Base-by-base conservation (phyloP, 108 stramenopile genomes). In the Thalassiosira profunda region DNA sequence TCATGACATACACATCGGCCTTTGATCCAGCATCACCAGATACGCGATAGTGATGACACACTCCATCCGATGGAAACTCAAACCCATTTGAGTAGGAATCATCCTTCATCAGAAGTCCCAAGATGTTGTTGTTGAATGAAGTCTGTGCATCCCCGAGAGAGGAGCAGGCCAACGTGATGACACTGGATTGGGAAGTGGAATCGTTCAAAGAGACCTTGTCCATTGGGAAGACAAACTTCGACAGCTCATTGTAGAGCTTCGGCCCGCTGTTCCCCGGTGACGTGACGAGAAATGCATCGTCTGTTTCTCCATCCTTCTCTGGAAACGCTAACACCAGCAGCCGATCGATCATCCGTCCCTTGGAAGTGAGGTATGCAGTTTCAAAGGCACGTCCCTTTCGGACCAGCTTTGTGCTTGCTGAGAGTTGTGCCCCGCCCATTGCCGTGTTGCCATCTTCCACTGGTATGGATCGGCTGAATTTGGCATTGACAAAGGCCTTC, bases 151-250 rank as follows among this genome's bases (percentile, higher is more conserved):
- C 66, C 5, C 72, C 38, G 40, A 75, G 18, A 30, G 74, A 68
- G 9, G 83, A 80, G 45, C 84, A 87, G 6, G 85, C 86, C 51
- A 92, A 44, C 20, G 84, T 68, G 56, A 87, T 64, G 18, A 81
- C 58, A 49, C 60, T 79, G 10, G 69, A 31, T 34, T 77, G 25
- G n/a, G n/a, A n/a, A n/a, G n/a, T n/a, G 7, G 25, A 24, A 63
- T 84, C 76, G 15, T 60, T 63, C 17, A 94, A 20, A 28, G 40
- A 55, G 2, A 94, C 82, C 53, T 66, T 68, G 78, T 94, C 90
- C 84, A 94, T 67, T 14, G 93, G 90, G 73, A 94, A 94, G 12
- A 93, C 74, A 44, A 86, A 80, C 10, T 86, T 88, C 40, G 88
- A 84, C 47, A 93, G 69, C 69, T 79, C 42, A 51, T 87, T 26